Evolutionary conservation across 176 grass and related monocot species (phyloP), one percentile per base, ranked within the genome.

Genomic region (Rhipidocladum racemiflorum): DNA sequence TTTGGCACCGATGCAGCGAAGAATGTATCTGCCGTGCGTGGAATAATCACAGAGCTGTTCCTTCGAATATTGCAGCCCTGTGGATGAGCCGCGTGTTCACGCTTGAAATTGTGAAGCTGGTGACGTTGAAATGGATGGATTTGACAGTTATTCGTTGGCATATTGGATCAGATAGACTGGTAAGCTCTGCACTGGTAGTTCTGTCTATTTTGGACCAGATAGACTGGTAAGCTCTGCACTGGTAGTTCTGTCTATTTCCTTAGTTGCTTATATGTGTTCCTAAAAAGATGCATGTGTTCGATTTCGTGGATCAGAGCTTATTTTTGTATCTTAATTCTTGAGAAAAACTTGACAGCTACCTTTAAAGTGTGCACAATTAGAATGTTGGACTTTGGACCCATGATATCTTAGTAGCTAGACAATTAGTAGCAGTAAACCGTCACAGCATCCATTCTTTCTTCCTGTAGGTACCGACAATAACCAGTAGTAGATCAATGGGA

Each of bases 81-180:
- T 40, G 43, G 76, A 80, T 53, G 79, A 80, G 24, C 17, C 16
- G 1, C 45, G 55, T 62, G 53, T 40, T 35, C 50, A 84, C 42
- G 80, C 61, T 36, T 80, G 61, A 75, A 61, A 74, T 68, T 27
- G 9, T 68, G 75, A 80, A 80, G 23, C 49, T 84, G 62, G 8
- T 6, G 44, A 75, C 85, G 76, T 70, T 34, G 76, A 89, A 42
- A 34, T 85, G 4, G 24, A 74, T 62, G 76, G 61, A 81, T 84
- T 84, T 81, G 76, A 81, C 50, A 85, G 20, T 12, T 77, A 85
- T 81, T 89, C 71, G 55, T 81, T 85, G 82, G 77, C 85, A 28
- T 82, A 85, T 85, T 89, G 87, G 87, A 64, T 57, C 62, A 76
- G 67, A 64, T 85, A 89, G 35, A 69, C 62, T 30, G 55, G 83